Evolutionary conservation across 1,284 basidiomycete genomes (phyloP).

Genomic region (Spongispora temasekensis): DNA sequence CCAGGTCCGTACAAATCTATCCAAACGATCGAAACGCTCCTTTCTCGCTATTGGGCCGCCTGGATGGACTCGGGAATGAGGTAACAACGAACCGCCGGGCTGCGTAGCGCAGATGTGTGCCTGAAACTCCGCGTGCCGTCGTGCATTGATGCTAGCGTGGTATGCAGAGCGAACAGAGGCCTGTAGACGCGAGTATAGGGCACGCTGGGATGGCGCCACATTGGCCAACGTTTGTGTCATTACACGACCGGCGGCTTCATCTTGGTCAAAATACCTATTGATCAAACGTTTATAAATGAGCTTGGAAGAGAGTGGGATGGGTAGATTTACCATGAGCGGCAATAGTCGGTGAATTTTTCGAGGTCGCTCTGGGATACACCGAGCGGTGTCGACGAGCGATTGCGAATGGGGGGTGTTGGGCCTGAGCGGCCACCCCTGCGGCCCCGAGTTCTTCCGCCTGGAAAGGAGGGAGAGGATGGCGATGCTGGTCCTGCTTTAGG

Average conservation of each 20-base stretch:
- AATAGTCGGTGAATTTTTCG: constrained; percentile 71
- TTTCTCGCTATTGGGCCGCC: constrained; percentile 61
- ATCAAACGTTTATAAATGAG: neutral
- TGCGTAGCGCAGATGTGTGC: constrained; percentile 72
- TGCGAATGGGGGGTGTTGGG: constrained; percentile 52
- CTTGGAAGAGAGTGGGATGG: neutral
- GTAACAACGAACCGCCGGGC: constrained; percentile 70
- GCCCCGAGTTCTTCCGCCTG: constrained; percentile 41
- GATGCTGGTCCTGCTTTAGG: constrained; percentile 43
- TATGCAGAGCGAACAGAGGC: constrained; percentile 75
- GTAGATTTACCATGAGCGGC: constrained; percentile 64
- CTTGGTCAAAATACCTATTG: constrained; percentile 81
- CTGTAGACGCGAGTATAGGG: constrained; percentile 74
- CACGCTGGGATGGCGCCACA: constrained; percentile 74
- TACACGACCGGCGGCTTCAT: constrained; percentile 66
- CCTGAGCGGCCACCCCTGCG: constrained; percentile 49
- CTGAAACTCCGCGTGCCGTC: constrained; percentile 73
- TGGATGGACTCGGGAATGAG: constrained; percentile 66
- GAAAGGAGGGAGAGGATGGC: constrained; percentile 60
- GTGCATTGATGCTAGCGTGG: constrained; percentile 68
- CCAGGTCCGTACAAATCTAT: constrained; percentile 72
- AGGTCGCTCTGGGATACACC: constrained; percentile 60
- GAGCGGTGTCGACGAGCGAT: constrained; percentile 64
- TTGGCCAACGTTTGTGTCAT: constrained; percentile 79
- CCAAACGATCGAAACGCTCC: constrained; percentile 71